Base-by-base conservation (phyloP, 202 grass and related monocot species). In the Cymbopogon flexuosus region DNA sequence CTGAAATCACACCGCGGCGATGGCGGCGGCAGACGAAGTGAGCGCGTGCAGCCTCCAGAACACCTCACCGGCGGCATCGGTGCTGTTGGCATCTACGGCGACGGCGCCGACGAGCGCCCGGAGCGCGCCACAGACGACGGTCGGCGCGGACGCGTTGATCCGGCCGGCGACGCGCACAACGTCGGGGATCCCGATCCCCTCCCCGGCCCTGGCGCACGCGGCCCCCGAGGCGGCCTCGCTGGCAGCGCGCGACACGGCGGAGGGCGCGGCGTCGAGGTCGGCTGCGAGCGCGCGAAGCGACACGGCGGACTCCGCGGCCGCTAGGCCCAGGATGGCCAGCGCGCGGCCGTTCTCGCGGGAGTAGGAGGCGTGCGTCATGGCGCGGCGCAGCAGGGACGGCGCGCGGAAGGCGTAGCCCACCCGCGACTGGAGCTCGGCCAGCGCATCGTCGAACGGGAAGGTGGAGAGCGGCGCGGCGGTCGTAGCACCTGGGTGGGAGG, bases 71-170 rank as follows among this genome's bases (percentile, higher is more conserved):
- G 92, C 89, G 39, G 77, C 77, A 80, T 87, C 83, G 65, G 76
- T 73, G 46, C 83, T 84, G 0, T 81, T 79, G 10, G 89, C 68
- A 40, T 94, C 89, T 16, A 94, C 81, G 0, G 92, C 86, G 8
- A 91, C 89, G 1, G 92, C 92, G 1, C 89, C 86, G 69, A 94
- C 18, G 46, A 94, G 81, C 8, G 86, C 92, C 51, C 92, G 80
- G 10, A 94, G 34, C 30, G 92, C 92, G 14, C 79, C 68, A 79
- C 92, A 91, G 16, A 94, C 56, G 29, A 94, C 81, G 51, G 86
- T 16, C 0, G 81, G 36, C 12, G 84, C 58, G 31, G 88, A 73
- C 22, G 88, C 86, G 46, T 65, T 76, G 63, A 74, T 89, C 2
- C 69, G 47, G 1, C 69, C 29, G 39, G 92, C 84, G 35, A 91